Evolutionary conservation across 2,329 filamentous ascomycete genomes (phyloP).

Genomic region (Aspergillus tanneri): DNA sequence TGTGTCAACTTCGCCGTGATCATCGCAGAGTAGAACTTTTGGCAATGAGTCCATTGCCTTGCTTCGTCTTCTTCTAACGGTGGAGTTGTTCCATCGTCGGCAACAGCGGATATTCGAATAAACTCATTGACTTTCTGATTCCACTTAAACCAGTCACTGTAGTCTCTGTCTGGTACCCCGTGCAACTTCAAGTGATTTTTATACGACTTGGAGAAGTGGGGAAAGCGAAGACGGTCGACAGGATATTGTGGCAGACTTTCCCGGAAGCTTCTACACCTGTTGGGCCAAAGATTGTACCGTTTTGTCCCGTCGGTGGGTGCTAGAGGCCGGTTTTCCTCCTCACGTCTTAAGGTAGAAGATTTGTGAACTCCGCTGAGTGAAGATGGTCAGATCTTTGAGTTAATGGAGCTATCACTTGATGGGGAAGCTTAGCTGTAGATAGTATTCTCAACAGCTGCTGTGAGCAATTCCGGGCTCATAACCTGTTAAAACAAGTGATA

Average conservation of each 20-base stretch:
- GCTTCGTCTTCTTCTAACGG: not conserved
- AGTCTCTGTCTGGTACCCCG: not conserved
- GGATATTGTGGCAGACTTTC: not conserved
- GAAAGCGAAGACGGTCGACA: not conserved
- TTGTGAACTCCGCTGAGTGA: too few species aligned
- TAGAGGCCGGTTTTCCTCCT: too few species aligned
- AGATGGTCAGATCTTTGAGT: not conserved
- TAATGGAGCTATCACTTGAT: not conserved
- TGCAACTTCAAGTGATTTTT: not conserved
- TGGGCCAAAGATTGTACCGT: not conserved
- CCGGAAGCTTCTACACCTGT: not conserved
- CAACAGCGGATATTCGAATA: not conserved
- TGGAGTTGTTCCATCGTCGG: not conserved
- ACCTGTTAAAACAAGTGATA: not conserved
- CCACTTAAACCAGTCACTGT: not conserved
- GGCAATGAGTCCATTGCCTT: not conserved
- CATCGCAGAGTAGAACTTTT: constrained; percentile 1
- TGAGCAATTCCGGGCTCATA: not conserved
- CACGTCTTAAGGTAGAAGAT: too few species aligned
- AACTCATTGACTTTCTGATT: constrained; percentile 2
- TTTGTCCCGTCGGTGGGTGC: not conserved
- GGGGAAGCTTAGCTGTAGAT: not conserved
- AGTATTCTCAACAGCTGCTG: not conserved
- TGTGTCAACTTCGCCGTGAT: not conserved
- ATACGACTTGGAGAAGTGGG: not conserved